A percentile compares a stretch with the other conserved stretches of the same genome.
Conservation (phyloP, 768 basidiomycete species). For the Pisolithus microcarpus region DNA sequence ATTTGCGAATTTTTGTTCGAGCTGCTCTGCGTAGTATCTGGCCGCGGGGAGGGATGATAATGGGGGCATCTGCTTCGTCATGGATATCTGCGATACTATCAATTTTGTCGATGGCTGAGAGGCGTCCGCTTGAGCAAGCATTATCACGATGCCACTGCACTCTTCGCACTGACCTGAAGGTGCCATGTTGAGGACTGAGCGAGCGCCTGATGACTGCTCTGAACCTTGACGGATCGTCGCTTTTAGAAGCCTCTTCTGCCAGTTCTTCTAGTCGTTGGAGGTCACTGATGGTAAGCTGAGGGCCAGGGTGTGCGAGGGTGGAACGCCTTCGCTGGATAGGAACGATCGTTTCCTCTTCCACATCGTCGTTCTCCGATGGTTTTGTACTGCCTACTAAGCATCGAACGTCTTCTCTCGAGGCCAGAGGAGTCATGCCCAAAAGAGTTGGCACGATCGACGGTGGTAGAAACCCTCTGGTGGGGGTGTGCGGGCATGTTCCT, state of each 20-base stretch:
- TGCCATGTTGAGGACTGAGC: conserved; percentile 78
- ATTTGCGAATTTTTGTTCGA: conserved; percentile 92
- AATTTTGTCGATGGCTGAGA: conserved; percentile 58
- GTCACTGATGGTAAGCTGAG: conserved; percentile 88
- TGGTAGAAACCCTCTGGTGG: conserved; percentile 41
- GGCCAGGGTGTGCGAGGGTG: conserved; percentile 58
- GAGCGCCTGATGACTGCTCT: conserved; percentile 77
- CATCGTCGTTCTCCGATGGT: conserved; percentile 69
- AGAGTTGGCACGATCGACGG: conserved; percentile 38
- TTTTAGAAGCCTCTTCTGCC: conserved; percentile 82
- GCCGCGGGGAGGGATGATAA: conserved; percentile 77
- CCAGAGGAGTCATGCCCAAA: conserved; percentile 33
- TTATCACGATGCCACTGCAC: conserved; percentile 3
- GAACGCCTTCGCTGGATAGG: conserved; percentile 64
- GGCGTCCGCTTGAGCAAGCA: conserved; percentile 16
- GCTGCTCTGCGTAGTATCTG: conserved; percentile 88
- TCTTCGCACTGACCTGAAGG: conserved; percentile 63
- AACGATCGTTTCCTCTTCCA: conserved; percentile 64
- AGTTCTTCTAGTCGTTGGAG: conserved; percentile 91
- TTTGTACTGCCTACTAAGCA: conserved; percentile 91
- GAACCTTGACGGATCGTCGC: conserved; percentile 75
- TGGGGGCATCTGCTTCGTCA: conserved; percentile 85
- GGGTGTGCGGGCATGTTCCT: conserved; percentile 75
- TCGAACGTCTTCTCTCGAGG: conserved; percentile 82
- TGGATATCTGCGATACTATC: conserved; percentile 60